Evolutionary conservation across 495 filamentous ascomycete species (phyloP), one percentile per base, ranked within the genome.

Genomic region (Sphaerosporella brunnea): DNA sequence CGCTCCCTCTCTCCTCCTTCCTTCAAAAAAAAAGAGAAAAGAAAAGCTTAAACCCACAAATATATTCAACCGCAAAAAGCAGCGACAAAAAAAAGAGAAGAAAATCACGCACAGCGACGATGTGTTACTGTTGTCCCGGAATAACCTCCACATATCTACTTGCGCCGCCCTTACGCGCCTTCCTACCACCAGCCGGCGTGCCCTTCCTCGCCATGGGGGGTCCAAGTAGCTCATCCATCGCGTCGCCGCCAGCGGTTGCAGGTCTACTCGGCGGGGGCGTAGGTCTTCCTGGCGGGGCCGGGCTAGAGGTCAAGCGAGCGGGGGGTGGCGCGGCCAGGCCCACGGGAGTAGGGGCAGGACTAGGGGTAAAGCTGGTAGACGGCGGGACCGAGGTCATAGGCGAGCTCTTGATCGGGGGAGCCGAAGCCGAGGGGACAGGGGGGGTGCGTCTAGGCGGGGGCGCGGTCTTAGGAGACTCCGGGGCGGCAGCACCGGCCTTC

Each of bases 401-500:
- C n/a, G n/a, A n/a, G n/a, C n/a, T n/a, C n/a, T n/a, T n/a, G n/a
- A n/a, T n/a, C n/a, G n/a, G n/a, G n/a, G n/a, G n/a, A n/a, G n/a
- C n/a, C n/a, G n/a, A 47, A 35, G 45, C 24, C 45, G 37, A 60
- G 37, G 55, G 2, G 63, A 61, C 30, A 65, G 58, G 19, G 55
- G 56, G 47, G 56, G 62, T 23, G 64, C 66, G 37, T 47, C 51
- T 23, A 43, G 44, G 48, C 15, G 63, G 63, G 37, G 65, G 66
- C 11, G 66, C 60, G 18, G 62, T 64, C 50, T 65, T 69, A 3
- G 72, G 69, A 42, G 74, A 70, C 16, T 72, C 69, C 8, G 75
- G 68, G 0, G 71, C 65, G 11, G 73, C 59, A 58, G 69, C 63
- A 52, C 77, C 67, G 13, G 76, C 79, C 60, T 95, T 95, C 69